These are phyloP conservation scores for Aspergillus sp. DNA, from an alignment of 2,329 filamentous ascomycete species.

Conservation along the genomic window DNA sequence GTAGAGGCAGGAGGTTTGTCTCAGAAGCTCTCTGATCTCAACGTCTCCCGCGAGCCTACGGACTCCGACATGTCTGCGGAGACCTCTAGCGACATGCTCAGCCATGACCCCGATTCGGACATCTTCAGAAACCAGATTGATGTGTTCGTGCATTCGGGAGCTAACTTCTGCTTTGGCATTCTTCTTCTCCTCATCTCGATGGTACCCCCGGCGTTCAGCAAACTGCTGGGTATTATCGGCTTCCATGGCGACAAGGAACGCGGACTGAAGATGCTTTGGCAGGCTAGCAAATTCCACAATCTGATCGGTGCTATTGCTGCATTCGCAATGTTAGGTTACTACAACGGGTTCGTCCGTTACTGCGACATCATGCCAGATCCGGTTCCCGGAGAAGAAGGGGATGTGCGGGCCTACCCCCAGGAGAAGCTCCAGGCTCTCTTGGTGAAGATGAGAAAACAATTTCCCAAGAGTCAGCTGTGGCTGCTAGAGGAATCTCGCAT, in stretches of 20 bases:
- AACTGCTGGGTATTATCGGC: constrained; percentile 80
- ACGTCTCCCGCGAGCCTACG: constrained; percentile 15
- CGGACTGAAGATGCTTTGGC: constrained; percentile 85
- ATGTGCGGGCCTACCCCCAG: constrained; percentile 69
- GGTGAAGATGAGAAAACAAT: constrained; percentile 68
- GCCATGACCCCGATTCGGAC: constrained; percentile 57
- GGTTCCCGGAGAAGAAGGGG: constrained; percentile 44
- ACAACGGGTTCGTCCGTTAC: constrained; percentile 80
- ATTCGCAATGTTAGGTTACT: constrained; percentile 77
- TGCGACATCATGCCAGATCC: constrained; percentile 76
- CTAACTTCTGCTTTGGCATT: constrained; percentile 85
- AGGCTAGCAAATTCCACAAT: constrained; percentile 78
- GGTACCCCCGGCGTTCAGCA: constrained; percentile 86
- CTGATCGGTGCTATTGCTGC: constrained; percentile 90
- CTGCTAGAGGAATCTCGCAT: constrained; percentile 81
- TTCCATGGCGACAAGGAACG: constrained; percentile 84
- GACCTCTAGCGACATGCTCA: constrained; percentile 29
- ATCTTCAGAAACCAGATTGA: constrained; percentile 74
- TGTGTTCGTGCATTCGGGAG: constrained; percentile 82
- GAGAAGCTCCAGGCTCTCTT: constrained; percentile 67
- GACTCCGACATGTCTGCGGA: constrained; percentile 19
- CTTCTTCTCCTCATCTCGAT: constrained; percentile 85
- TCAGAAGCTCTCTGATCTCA: constrained; percentile 22
- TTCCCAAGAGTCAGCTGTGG: constrained; percentile 83
- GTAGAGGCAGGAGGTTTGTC: constrained; percentile 18